Evolutionary conservation across 208 protist genomes (phyloP), one percentile per base, ranked within the genome.

Genomic region (Acanthamoeba culbertsoni): DNA sequence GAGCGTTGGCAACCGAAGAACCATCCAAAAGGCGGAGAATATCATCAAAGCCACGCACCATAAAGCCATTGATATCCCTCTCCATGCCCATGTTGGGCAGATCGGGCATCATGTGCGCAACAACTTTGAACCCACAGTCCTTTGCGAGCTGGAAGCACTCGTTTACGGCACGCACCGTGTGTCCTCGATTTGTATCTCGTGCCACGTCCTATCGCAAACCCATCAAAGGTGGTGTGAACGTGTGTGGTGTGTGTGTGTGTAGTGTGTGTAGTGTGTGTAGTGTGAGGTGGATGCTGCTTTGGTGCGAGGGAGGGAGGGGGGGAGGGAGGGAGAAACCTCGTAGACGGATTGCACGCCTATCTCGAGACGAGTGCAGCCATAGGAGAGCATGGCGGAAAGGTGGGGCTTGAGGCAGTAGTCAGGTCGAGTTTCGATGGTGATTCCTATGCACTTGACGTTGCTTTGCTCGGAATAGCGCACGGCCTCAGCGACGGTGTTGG

Each of bases 61-160:
- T 96, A 92, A 99, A 99, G 95, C 98, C 98, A 51, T 95, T 94
- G 42, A 98, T 96, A 95, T 99, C 99, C 53, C 98, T 96, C 35
- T 98, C 98, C 37, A 99, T 96, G 35, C 96, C 98, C 23, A 98
- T 97, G 59, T 98, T 98, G 42, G 99, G 99, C 37, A 99, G 95
- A 97, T 99, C 99, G 7, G 99, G 99, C 99, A 99, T 99, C 94
- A 99, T 98, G 92, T 99, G 99, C 12, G 99, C 98, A 42, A 99
- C 98, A 0, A 99, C 98, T 95, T 99, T 99, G 95, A 99, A 99
- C 63, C 99, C 99, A 86, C 97, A 96, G 94, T 99, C 98, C 92
- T 99, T 99, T 37, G 98, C 95, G 10, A 99, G 93, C 89, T 98
- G 97, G 86, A 99, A 99, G n/a, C 97, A 98, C 42, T 97, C 97